Percentiles rank a stretch among this genome's conserved stretches.
phyloP scores from a whole-genome alignment of 352 stramenopile genomes.

The Salisapilia sapeloensis region DNA sequence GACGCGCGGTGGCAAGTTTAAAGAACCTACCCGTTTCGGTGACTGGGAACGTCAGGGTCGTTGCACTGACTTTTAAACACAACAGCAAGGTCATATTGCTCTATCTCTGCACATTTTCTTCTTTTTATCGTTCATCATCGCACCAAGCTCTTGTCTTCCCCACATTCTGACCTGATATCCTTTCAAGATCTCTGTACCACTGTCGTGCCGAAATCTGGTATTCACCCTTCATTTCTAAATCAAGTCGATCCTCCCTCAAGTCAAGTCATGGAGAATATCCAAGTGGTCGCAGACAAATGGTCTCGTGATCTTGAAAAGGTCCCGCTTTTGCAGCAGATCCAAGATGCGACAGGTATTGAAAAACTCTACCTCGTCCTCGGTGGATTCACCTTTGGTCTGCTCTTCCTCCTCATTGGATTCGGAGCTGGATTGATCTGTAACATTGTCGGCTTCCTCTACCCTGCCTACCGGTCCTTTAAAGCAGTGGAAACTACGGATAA shows the following conservation, averaged over 20 bases:
- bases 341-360: conserved; percentile 71
- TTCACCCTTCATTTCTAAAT: too few relatives aligned
- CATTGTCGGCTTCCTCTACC: conserved; percentile 70
- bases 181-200: too few relatives aligned
- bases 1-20: conserved; percentile 81
- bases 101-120: too few relatives aligned
- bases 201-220: too few relatives aligned
- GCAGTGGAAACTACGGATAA: conserved; percentile 60
- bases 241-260: too few relatives aligned
- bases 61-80: conserved; percentile 90
- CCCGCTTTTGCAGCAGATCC: conserved; percentile 50
- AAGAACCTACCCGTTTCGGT: conserved; percentile 92
- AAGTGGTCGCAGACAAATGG: conserved; percentile 77
- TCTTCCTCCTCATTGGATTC: conserved; percentile 74
- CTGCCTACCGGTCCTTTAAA: conserved; percentile 74
- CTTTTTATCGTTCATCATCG: too few relatives aligned
- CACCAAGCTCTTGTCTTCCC: too few relatives aligned
- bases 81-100: too few relatives aligned
- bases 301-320: conserved; percentile 76
- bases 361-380: conserved; percentile 78
- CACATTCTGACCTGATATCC: too few relatives aligned
- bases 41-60: conserved; percentile 96
- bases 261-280: conserved; percentile 77
- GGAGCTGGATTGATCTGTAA: conserved; percentile 76
- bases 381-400: conserved; percentile 34